phyloP scores from a whole-genome alignment of 1,139 yeast species.

The Lodderomyces oxycetoniae region DNA sequence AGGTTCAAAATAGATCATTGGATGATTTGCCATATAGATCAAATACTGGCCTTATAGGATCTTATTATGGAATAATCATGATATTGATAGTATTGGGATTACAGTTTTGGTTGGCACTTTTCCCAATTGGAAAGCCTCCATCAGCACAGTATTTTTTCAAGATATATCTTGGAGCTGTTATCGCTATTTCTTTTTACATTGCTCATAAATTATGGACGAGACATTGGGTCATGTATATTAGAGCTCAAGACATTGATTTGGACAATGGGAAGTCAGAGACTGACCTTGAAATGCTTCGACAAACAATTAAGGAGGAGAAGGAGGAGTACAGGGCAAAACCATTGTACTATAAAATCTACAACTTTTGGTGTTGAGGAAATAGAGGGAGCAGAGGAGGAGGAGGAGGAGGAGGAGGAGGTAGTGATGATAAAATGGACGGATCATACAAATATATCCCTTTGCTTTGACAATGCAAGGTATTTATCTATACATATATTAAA shows the following conservation, averaged over 20 bases:
- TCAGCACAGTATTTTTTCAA: constrained; percentile 28
- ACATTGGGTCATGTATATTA: constrained; percentile 24
- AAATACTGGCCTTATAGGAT: constrained; percentile 36
- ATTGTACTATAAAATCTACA: constrained; percentile 25
- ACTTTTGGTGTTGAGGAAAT: constrained; percentile 35
- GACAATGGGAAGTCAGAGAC: constrained; percentile 38
- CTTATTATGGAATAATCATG: constrained; percentile 31
- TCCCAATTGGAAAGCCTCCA: constrained; percentile 32
- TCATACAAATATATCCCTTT: no score
- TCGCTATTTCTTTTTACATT: constrained; percentile 28
- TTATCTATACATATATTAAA: no score
- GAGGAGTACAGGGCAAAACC: constrained; percentile 28
- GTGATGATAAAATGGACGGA: no score
- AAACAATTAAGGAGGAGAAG: constrained; percentile 34
- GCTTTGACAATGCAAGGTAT: no score
- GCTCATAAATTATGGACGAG: constrained; percentile 34
- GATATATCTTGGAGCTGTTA: constrained; percentile 33
- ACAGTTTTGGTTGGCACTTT: constrained; percentile 42
- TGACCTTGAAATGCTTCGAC: constrained; percentile 35
- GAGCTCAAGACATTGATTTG: constrained; percentile 31
- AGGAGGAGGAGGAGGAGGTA: no score
- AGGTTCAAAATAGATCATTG: constrained; percentile 24
- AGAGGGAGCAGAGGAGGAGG: no score
- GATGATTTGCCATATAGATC: constrained; percentile 37
- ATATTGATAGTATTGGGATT: constrained; percentile 31